These are phyloP conservation scores for Trifolium fragiferum DNA, from an alignment of 306 rosid species.

Conservation along the genomic window DNA sequence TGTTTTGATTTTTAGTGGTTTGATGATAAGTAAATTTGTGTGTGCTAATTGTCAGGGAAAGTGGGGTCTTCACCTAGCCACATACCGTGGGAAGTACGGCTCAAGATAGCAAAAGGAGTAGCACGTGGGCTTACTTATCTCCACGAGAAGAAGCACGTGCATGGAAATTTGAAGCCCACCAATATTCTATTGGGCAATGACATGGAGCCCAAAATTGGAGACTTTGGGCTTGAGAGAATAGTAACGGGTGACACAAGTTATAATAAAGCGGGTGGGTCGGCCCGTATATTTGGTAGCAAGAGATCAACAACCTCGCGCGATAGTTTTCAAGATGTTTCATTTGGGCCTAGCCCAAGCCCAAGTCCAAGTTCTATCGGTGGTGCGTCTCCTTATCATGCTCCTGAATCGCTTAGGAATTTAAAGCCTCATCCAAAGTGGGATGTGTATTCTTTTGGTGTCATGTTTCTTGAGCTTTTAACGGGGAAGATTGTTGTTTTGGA, in stretches of 20 bases:
- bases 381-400: conserved; percentile 76
- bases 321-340: conserved; percentile 59
- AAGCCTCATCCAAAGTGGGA: conserved; percentile 95
- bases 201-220: conserved; percentile 90
- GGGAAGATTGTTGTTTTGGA: conserved; percentile 82
- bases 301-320: conserved; percentile 77
- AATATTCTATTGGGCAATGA: conserved; percentile 73
- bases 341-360: conserved; percentile 90
- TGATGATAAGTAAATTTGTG: conserved; percentile 3
- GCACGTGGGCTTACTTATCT: conserved; percentile 92
- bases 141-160: conserved; percentile 98
- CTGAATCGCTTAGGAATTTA: conserved; percentile 76
- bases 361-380: conserved; percentile 79
- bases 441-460: conserved; percentile 85
- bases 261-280: conserved; percentile 65
- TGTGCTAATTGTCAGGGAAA: conserved; percentile 63
- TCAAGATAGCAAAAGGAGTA: conserved; percentile 86
- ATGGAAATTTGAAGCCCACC: conserved; percentile 87
- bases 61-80: conserved; percentile 96
- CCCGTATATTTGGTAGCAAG: conserved; percentile 91
- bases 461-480: conserved; percentile 78
- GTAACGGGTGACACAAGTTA: conserved; percentile 67
- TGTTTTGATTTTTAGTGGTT: not conserved
- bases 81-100: conserved; percentile 89
- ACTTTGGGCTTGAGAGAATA: conserved; percentile 84